These are phyloP conservation scores for Cladosporium sp. DNA, from an alignment of 2,329 filamentous ascomycete species.

Conservation along the genomic window DNA sequence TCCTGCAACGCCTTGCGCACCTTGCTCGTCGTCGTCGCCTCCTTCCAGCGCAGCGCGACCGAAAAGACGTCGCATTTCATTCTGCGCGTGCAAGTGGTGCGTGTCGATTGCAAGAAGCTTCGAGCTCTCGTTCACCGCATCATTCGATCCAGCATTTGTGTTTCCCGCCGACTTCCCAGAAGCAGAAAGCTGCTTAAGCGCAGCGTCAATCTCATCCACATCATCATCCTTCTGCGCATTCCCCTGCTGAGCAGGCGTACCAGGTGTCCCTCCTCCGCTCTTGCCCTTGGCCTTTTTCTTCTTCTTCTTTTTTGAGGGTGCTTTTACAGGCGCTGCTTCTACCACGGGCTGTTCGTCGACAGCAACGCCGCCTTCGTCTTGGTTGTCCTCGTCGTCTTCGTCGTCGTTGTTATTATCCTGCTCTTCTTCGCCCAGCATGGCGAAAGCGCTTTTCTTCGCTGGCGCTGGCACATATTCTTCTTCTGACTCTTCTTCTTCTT, in stretches of 20 bases:
- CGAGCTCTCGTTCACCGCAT: slow-evolving; percentile 50
- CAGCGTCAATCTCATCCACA: slow-evolving; percentile 67
- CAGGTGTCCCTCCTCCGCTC: slow-evolving; percentile 37
- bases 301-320: slow-evolving; percentile 48
- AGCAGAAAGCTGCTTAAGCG: slow-evolving; percentile 58
- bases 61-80: slow-evolving; percentile 84
- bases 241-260: slow-evolving; percentile 26
- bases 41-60: slow-evolving; percentile 63
- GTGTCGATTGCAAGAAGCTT: slow-evolving; percentile 63
- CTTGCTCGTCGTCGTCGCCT: slow-evolving; percentile 51
- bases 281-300: slow-evolving; percentile 64
- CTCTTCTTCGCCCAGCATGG: slow-evolving; percentile 45
- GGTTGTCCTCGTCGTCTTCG: slow-evolving; percentile 31
- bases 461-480: slow-evolving; percentile 35
- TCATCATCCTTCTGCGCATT: slow-evolving; percentile 22
- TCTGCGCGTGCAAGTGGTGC: slow-evolving; percentile 76
- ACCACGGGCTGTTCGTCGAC: slow-evolving; percentile 27
- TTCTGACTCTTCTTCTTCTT: slow-evolving; percentile 41
- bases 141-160: slow-evolving; percentile 32
- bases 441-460: slow-evolving; percentile 48
- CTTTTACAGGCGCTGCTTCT: slow-evolving; percentile 35
- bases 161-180: slow-evolving; percentile 29
- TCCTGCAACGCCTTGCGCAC: slow-evolving; percentile 25
- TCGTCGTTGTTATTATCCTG: slow-evolving; percentile 40
- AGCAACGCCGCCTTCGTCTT: slow-evolving; percentile 31